Base-by-base conservation (phyloP, 1,139 yeast genomes). In the Zygotorulaspora mrakii region DNA sequence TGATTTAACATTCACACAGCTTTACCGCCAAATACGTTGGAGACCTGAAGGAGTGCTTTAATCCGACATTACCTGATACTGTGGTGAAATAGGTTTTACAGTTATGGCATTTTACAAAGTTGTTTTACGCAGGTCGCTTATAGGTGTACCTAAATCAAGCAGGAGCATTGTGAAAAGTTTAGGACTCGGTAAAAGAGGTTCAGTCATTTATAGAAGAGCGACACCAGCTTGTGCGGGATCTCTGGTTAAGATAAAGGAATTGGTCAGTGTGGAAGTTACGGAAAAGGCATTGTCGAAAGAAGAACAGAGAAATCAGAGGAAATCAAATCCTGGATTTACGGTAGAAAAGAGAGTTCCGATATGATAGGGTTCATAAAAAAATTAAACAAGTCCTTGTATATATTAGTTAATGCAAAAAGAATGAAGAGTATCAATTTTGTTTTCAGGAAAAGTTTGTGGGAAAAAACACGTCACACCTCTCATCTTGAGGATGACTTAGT, bases 181-280 rank as follows among this genome's bases (percentile, higher is more conserved):
- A 47, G 97, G 97, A 0, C 76, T 91, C 44, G 74, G 71, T 42
- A 80, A 74, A 57, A 77, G 94, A 54, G 84, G 88, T 42, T 80
- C 82, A 33, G 75, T 81, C 1, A 81, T 79, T 4, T 89, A 82
- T 66, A 88, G 81, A 54, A 68, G 69, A 35, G 88, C 86, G 8
- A 73, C 82, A 17, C 88, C 94, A 14, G 75, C 82, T 27, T 76
- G 83, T 43, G 96, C 97, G 5, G 95, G 95, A 60, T 81, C 82
- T 68, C 73, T 91, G 45, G 77, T 87, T 35, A 71, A 76, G 45
- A 86, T 91, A 40, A 91, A 91, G 64, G 97, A 91, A 62, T 70
- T 91, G 42, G 91, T 91, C n/a, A 76, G 76, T 43, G 94, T 91
- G 21, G 94, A 88, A 53, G 69, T 88, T 31, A 81, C 83, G 6